phyloP scores from a whole-genome alignment of 176 grass and related monocot genomes.

The barley (Hordeum vulgare) region DNA sequence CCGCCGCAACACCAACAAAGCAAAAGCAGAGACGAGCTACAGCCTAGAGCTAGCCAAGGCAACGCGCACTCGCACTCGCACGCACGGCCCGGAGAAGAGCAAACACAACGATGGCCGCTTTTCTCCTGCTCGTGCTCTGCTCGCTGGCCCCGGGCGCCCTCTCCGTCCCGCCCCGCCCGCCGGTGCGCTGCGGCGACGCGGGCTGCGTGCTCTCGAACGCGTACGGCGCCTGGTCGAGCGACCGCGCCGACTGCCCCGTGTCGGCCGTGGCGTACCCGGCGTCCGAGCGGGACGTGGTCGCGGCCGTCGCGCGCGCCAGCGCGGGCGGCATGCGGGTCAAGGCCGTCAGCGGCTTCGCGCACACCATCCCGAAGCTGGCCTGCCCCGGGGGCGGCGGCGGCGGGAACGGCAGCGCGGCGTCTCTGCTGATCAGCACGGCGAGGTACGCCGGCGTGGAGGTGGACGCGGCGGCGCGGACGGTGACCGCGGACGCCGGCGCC shows the following conservation, averaged over 20 bases:
- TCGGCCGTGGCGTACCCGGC: conserved; percentile 44
- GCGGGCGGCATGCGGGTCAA: conserved; percentile 34
- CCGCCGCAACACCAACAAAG: background rate
- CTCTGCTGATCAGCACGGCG: conserved; percentile 41
- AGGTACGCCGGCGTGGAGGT: conserved; percentile 41
- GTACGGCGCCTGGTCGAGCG: conserved; percentile 67
- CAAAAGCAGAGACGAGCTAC: conserved; percentile 22
- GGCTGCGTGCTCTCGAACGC: conserved; percentile 68
- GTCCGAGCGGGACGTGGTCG: conserved; percentile 51
- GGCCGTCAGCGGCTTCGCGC: conserved; percentile 67
- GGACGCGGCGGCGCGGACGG: conserved; percentile 27
- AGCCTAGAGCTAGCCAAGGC: background rate
- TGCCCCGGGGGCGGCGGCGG: conserved; percentile 35
- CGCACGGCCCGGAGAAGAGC: background rate
- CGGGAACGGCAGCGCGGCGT: background rate
- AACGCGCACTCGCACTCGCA: background rate
- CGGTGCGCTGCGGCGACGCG: conserved; percentile 27
- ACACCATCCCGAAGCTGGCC: conserved; percentile 69
- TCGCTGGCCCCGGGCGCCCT: background rate
- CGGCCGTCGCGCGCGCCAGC: conserved; percentile 47
- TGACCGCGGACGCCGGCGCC: conserved; percentile 56
- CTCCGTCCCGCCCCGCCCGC: conserved; percentile 41
- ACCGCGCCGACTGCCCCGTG: conserved; percentile 55
- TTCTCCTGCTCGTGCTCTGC: background rate
- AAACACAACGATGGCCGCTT: background rate